Base-by-base conservation (phyloP, 2,329 filamentous ascomycete species). In the Cordyceps javanica region DNA sequence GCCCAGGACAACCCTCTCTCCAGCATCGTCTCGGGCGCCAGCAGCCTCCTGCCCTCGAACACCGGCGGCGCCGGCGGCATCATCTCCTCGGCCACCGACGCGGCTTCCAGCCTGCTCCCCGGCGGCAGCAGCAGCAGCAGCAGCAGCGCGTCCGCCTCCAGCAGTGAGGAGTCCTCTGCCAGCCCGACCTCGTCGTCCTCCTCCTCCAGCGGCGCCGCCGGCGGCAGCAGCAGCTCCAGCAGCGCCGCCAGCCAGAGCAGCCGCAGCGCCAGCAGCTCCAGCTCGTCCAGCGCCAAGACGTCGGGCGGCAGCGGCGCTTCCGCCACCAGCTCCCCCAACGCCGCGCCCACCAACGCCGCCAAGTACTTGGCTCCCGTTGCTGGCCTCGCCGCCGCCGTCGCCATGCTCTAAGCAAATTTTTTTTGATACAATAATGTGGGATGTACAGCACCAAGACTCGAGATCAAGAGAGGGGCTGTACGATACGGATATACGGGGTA, bases 311-410 rank as follows among this genome's bases (percentile, higher is more conserved):
- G 19, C 30, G 28, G 46, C 36, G 30, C 55, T 16, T 16, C 53
- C 11, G 30, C 57, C 28, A 44, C 44, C 6, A 25, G 34, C 42
- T n/a, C 57, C 13, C 23, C 21, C 9, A 51, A 38, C 36, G 54
- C 53, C 16, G 53, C 58, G 3, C 39, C 58, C 14, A 52, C 54
- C 48, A 52, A 46, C 42, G 54, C 26, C 7, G 54, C 46, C 28
- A 36, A 48, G 19, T 60, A 60, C 49, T 26, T 57, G n/a, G 58
- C 49, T 5, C 58, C 58, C 6, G 54, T 55, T 32, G 54, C 49
- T 19, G 58, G 53, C 44, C n/a, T 57, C 28, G 58, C 58, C 10
- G 58, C 48, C 23, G 58, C 54, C 23, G 42, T 60, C 44, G 58
- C 58, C 19, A 23, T 60, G 58, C 49, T 60, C 32, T 60, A 57